Conservation (phyloP, 495 filamentous ascomycete species). For the Trichoderma orchidacearum region DNA sequence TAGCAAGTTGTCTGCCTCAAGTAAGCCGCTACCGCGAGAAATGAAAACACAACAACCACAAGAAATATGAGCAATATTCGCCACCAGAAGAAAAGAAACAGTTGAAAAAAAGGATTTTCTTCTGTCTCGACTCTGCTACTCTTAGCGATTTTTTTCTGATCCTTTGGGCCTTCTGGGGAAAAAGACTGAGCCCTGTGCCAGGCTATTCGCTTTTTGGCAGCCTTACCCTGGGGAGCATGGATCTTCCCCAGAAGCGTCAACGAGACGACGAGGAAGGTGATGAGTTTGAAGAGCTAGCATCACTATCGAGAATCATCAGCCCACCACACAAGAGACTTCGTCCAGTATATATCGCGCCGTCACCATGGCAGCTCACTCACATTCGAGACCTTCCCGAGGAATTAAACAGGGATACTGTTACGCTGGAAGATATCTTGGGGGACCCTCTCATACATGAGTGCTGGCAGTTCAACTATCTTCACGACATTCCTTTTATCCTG, state of each 20-base stretch:
- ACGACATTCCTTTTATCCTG: constrained; percentile 64
- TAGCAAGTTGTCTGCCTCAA: no score
- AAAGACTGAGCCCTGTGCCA: no score
- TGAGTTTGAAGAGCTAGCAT: constrained; percentile 4
- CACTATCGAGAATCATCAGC: constrained; percentile 24
- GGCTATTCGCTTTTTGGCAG: no score
- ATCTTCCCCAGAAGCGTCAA: constrained; percentile 1
- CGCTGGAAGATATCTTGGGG: constrained; percentile 58
- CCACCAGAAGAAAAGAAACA: no score
- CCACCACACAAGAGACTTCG: constrained; percentile 23
- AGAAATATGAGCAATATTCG: no score
- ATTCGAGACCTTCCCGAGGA: constrained; percentile 48
- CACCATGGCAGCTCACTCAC: constrained; percentile 62
- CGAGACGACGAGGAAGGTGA: neutral
- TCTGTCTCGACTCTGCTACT: no score
- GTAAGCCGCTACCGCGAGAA: no score
- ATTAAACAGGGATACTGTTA: constrained; percentile 54
- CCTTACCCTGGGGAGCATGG: constrained; percentile 6
- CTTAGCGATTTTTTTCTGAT: no score
- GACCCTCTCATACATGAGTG: constrained; percentile 74
- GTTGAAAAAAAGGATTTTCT: no score
- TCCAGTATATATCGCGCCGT: constrained; percentile 17
- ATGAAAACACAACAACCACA: no score
- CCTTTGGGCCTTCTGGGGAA: no score
- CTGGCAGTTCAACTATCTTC: constrained; percentile 84